Evolutionary conservation across 1,284 basidiomycete genomes (phyloP), one percentile per base, ranked within the genome.

Genomic region (Trichosporon coremiiforme): DNA sequence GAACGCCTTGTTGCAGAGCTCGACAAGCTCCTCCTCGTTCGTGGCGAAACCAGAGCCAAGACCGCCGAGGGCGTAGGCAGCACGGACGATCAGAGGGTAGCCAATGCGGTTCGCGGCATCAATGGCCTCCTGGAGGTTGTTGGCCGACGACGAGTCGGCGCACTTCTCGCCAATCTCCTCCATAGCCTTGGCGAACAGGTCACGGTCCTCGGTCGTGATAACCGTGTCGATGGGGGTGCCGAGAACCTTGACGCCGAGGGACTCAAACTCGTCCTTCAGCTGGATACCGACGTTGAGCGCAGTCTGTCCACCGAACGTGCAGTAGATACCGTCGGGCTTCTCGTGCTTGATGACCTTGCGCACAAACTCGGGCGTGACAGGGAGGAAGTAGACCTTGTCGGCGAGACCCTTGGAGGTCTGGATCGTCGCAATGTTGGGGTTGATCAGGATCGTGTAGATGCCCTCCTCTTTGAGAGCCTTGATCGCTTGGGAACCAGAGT

Each of bases 351-450:
- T 96, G 84, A 99, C 92, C 86, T 96, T 97, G 82, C 91, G 91
- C 70, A 99, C 95, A 79, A 98, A 99, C 75, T 99, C 96, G 69
- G 95, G 93, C 7, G 94, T 98, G 71, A 99, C 96, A 64, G 96
- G 97, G 4, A 99, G 87, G 88, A 98, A 99, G 87, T 98, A 99
- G 68, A 99, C 96, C 85, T 98, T 98, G 86, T 99, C 96, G 41
- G 96, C 96, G 65, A 99, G 89, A 77, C 96, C 96, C 78, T 94
- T 93, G 67, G 94, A 96, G 1, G 96, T 99, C 68, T 97, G 96
- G 77, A 99, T 99, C 50, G 97, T 99, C n/a, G 96, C 96, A 78
- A 99, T 99, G 85, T 99, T 99, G 62, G 96, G 95, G 84, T 99
- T 99, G 80, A 99, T 90, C 80, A 99, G 90, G 82, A 98, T 93